Evolutionary conservation across 768 basidiomycete species (phyloP).

Genomic region (Daedaleopsis sinensis): DNA sequence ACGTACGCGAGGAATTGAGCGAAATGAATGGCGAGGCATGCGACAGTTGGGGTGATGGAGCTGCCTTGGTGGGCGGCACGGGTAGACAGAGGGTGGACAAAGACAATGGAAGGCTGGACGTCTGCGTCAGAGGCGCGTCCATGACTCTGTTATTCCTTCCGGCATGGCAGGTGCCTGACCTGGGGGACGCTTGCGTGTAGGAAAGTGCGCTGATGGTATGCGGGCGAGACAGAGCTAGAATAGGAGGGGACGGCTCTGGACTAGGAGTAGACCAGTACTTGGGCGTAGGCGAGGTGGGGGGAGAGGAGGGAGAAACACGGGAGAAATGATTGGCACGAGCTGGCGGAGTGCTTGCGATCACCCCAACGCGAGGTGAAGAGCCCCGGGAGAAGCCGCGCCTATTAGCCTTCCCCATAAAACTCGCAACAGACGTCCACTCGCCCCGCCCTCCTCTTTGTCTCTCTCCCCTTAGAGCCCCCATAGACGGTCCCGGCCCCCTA

Average conservation of each 20-base stretch:
- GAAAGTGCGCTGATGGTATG: not conserved
- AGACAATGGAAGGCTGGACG: no score
- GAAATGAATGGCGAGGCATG: not conserved
- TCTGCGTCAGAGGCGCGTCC: no score
- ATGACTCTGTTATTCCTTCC: no score
- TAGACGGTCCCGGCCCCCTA: conserved; percentile 18
- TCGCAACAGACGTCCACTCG: not conserved
- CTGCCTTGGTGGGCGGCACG: not conserved
- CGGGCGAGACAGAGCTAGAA: not conserved
- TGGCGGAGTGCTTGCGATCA: not conserved
- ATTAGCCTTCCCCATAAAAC: conserved; percentile 21
- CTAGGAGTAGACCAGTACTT: not conserved
- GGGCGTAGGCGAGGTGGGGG: not conserved
- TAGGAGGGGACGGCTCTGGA: not conserved
- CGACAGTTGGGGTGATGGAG: conserved; percentile 1
- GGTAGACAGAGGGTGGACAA: no score
- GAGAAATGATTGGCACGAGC: not conserved
- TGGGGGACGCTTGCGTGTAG: no score
- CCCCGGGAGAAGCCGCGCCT: conserved; percentile 17
- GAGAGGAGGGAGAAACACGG: not conserved
- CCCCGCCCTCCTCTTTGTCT: conserved; percentile 20
- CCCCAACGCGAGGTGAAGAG: not conserved
- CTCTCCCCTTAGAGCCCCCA: conserved; percentile 12
- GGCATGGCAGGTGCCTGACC: no score
- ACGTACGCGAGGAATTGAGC: not conserved